These are phyloP conservation scores for Tolypocladium endophyticum DNA, from an alignment of 2,329 filamentous ascomycete genomes.

Conservation along the genomic window DNA sequence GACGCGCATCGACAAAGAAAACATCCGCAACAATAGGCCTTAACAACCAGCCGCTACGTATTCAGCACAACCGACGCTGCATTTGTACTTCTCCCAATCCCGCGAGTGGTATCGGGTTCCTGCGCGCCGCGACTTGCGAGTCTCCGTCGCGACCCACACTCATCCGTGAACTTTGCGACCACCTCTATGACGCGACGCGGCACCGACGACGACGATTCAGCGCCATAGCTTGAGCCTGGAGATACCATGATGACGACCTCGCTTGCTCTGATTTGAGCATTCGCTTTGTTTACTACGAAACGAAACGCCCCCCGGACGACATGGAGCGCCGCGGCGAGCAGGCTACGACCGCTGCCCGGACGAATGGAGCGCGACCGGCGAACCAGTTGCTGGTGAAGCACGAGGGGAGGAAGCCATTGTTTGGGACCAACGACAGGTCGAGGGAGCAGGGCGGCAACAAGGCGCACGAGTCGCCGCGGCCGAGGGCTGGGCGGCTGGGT, in stretches of 20 bases:
- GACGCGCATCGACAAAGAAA: neutral
- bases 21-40: neutral
- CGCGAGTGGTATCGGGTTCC: neutral
- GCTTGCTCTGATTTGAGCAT: neutral
- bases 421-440: slow-evolving; percentile 15
- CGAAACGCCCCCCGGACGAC: neutral
- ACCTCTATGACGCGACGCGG: neutral
- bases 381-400: slow-evolving; percentile 25
- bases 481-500: neutral
- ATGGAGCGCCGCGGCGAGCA: neutral
- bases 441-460: slow-evolving; percentile 8
- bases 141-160: neutral
- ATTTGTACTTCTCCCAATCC: neutral
- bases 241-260: neutral
- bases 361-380: neutral
- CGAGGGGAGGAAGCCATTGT: slow-evolving; percentile 30
- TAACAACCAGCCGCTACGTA: neutral
- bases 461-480: slow-evolving; percentile 8
- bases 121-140: neutral
- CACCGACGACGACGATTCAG: neutral
- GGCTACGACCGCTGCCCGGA: neutral
- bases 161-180: neutral
- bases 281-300: neutral
- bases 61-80: neutral
- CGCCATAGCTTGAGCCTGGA: neutral